These are phyloP conservation scores for Curvularia eragrostidis DNA, from an alignment of 2,329 filamentous ascomycete genomes.

Conservation along the genomic window DNA sequence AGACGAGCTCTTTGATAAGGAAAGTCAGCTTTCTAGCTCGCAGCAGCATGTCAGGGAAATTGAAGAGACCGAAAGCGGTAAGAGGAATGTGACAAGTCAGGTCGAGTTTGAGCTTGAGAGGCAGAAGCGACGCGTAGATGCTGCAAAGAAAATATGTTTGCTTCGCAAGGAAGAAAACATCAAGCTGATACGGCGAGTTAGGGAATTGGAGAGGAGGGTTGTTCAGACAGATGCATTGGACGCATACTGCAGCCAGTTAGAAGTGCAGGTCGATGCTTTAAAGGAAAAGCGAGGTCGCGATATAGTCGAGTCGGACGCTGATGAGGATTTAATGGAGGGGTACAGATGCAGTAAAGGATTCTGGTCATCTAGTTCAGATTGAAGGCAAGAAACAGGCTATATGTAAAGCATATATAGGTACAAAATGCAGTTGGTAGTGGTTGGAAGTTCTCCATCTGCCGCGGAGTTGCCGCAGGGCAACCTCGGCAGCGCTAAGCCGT, in stretches of 20 bases:
- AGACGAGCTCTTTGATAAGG: constrained; percentile 2
- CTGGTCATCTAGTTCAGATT: background rate
- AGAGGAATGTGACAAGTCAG: background rate
- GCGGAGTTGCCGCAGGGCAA: constrained; percentile 8
- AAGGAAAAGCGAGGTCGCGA: background rate
- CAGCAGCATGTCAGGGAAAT: background rate
- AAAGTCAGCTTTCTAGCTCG: background rate
- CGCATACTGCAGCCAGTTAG: constrained; percentile 6
- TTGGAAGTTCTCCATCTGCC: background rate
- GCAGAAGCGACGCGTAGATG: constrained; percentile 5
- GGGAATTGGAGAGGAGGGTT: background rate
- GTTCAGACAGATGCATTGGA: background rate
- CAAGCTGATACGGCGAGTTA: background rate
- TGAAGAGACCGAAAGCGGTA: background rate
- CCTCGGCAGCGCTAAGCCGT: constrained; percentile 13
- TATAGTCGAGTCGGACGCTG: background rate
- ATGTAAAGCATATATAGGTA: background rate
- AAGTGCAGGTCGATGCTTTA: background rate
- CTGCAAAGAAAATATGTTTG: constrained; percentile 2
- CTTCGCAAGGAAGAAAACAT: background rate
- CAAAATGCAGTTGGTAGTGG: background rate
- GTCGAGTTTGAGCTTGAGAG: background rate
- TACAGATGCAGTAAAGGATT: background rate
- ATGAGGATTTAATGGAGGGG: background rate
- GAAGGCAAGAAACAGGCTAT: background rate